Evolutionary conservation across 805 yeast genomes (phyloP), one percentile per base, ranked within the genome.

Genomic region (Ogataea chonburiensis): DNA sequence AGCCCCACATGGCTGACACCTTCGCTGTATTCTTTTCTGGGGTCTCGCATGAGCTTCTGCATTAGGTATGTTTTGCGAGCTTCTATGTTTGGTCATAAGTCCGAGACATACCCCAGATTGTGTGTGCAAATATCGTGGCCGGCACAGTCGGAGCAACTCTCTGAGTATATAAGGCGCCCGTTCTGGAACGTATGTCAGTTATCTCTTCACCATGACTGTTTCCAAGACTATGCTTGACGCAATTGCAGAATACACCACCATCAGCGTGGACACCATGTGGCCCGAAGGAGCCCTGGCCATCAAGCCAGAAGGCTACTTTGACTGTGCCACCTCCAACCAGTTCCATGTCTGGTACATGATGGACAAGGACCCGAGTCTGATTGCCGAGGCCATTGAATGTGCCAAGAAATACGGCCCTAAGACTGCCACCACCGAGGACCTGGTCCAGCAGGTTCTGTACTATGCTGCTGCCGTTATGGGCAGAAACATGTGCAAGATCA

Each of bases 261-360:
- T 46, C 27, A 37, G 45, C 23, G 39, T 46, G 29, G 50, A 46
- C 37, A 46, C 50, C 12, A 41, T 46, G 46, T 27, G 38, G 31
- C 42, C 40, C 9, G 48, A 43, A 27, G 47, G 39, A n/a, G 40
- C 40, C 7, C 28, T 37, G 20, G 4, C 35, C 4, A 37, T 37
- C 27, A 31, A 37, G 28, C 40, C 40, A 9, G 42, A 38, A 13
- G 46, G 42, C 13, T 43, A 31, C 26, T 43, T 38, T 32, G 32
- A 37, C 17, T 43, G 46, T 31, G 56, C 58, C 14, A 53, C 56
- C 28, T 51, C 56, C 3, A 53, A 53, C 39, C 56, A 53, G 42
- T 52, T 34, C 37, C 42, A 37, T 26, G 43, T 44, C 28, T 52
- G 55, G 57, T 13, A 36, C 17, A 43, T 38, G 23, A 30, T 39